phyloP scores from a whole-genome alignment of 164 flowering plant genomes.

The Litsea cubeba region DNA sequence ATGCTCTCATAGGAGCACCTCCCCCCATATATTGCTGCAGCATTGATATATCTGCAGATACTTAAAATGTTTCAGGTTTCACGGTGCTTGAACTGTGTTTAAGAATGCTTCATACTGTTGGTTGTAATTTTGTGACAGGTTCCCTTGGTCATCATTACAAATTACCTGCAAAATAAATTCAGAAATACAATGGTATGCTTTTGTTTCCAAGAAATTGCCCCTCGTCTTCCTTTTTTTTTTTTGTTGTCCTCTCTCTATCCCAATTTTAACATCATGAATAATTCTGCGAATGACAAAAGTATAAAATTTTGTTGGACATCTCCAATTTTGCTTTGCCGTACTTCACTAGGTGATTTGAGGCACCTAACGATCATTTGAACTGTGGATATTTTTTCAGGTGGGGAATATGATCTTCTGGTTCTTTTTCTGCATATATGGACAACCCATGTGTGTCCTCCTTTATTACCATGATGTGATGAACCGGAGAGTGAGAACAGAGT shows the following conservation, averaged over 20 bases:
- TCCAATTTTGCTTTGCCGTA: too few species aligned
- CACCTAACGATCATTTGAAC: not conserved
- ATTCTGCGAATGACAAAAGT: too few species aligned
- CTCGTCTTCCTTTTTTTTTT: not conserved
- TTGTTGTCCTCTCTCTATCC: too few species aligned
- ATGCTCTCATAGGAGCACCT: too few species aligned
- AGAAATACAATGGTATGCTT: constrained; percentile 66
- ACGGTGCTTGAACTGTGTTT: too few species aligned
- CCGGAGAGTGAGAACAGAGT: constrained; percentile 33
- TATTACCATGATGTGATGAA: constrained; percentile 97
- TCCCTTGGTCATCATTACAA: constrained; percentile 81
- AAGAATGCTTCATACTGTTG: not conserved
- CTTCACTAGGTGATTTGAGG: not conserved
- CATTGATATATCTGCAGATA: too few species aligned
- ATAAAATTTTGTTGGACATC: too few species aligned
- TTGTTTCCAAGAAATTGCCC: not conserved
- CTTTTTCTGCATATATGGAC: constrained; percentile 87
- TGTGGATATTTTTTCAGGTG: constrained; percentile 42
- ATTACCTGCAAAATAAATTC: constrained; percentile 68
- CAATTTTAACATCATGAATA: too few species aligned
- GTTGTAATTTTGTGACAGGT: constrained; percentile 39
- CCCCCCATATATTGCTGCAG: too few species aligned
- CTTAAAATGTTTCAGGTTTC: too few species aligned
- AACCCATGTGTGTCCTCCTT: constrained; percentile 87
- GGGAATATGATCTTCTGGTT: constrained; percentile 97